phyloP scores from a whole-genome alignment of 345 rosid genomes.

The Noccaea caerulescens region DNA sequence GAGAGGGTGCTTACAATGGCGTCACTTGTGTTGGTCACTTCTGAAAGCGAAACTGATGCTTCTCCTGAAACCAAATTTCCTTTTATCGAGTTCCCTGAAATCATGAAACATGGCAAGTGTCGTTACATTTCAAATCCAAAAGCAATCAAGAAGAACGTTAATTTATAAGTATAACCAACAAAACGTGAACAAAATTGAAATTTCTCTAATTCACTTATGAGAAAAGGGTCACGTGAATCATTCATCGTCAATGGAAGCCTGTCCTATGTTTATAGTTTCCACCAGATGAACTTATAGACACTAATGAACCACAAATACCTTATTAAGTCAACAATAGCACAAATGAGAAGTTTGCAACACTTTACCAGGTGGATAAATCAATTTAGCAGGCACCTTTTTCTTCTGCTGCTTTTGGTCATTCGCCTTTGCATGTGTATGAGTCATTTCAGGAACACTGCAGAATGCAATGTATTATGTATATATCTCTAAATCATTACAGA shows the following conservation, averaged over 20 bases:
- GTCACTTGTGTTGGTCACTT: constrained; percentile 35
- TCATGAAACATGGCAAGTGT: constrained; percentile 12
- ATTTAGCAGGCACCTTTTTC: constrained; percentile 39
- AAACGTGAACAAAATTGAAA: not conserved
- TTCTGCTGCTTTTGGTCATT: constrained; percentile 41
- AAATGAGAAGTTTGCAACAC: constrained; percentile 14
- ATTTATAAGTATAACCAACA: not conserved
- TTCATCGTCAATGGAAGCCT: not conserved
- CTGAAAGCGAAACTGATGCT: constrained; percentile 31
- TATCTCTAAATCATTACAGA: constrained; percentile 27
- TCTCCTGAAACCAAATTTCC: constrained; percentile 35
- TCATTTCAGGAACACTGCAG: constrained; percentile 40
- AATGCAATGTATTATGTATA: constrained; percentile 36
- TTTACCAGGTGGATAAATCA: constrained; percentile 50
- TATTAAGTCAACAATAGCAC: not conserved
- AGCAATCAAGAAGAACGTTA: not conserved
- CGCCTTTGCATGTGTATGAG: constrained; percentile 32
- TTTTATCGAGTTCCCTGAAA: constrained; percentile 17
- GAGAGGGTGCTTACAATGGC: constrained; percentile 32
- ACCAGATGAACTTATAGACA: constrained; percentile 7
- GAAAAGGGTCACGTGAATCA: not conserved
- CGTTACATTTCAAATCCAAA: not conserved
- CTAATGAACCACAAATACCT: not conserved
- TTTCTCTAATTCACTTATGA: not conserved
- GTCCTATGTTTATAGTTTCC: constrained; percentile 13